A percentile compares a stretch with the other conserved stretches of the same genome.
These are phyloP conservation scores for Tinospora cordifolia DNA, from an alignment of 164 flowering plant species.

Conservation along the genomic window DNA sequence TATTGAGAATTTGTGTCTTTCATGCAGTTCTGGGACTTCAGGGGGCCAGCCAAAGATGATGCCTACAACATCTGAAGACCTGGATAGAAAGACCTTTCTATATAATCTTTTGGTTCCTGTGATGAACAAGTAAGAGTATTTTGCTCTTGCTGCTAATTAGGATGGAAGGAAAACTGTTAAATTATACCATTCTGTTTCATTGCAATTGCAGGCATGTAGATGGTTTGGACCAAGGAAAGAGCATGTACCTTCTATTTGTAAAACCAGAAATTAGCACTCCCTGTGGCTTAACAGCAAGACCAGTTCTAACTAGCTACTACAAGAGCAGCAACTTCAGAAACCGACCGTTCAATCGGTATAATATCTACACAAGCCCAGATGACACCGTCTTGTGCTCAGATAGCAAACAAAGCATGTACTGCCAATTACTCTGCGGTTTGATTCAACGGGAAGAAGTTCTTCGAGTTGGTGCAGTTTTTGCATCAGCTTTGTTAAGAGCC, in stretches of 20 bases:
- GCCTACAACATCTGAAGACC: slow-evolving; percentile 46
- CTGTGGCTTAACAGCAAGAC: slow-evolving; percentile 36
- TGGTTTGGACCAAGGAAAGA: slow-evolving; percentile 59
- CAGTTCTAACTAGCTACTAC: slow-evolving; percentile 40
- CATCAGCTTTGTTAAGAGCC: slow-evolving; percentile 68
- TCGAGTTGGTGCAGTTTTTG: slow-evolving; percentile 72
- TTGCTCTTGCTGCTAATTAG: background rate
- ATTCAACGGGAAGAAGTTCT: slow-evolving; percentile 45
- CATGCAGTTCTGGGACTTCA: slow-evolving; percentile 55
- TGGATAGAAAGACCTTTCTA: slow-evolving; percentile 44
- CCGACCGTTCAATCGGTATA: slow-evolving; percentile 31
- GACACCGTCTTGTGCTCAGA: slow-evolving; percentile 55
- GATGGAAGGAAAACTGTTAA: background rate
- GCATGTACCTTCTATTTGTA: slow-evolving; percentile 46
- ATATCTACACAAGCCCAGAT: slow-evolving; percentile 35
- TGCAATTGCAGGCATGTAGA: slow-evolving; percentile 39
- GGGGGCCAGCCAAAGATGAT: slow-evolving; percentile 61
- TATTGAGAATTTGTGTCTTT: background rate
- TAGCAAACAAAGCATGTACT: slow-evolving; percentile 66
- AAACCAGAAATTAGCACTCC: slow-evolving; percentile 37
- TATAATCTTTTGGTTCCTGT: slow-evolving; percentile 45
- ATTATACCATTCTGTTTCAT: background rate
- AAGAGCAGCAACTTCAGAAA: slow-evolving; percentile 34
- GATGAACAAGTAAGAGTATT: slow-evolving; percentile 37
- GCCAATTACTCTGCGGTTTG: slow-evolving; percentile 72